phyloP scores from a whole-genome alignment of 805 yeast species.

The Cephaloascus albidus region DNA sequence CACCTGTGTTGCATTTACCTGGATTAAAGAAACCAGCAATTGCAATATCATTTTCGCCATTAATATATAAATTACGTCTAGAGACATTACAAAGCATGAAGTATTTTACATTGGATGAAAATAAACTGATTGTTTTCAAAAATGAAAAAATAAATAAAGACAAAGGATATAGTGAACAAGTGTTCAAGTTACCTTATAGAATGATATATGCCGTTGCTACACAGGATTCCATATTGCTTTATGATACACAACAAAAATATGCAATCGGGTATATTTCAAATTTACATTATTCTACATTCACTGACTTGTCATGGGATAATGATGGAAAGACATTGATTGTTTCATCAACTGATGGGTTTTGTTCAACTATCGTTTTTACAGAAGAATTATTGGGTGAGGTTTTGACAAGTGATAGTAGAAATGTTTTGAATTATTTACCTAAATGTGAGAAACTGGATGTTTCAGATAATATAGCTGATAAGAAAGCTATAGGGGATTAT shows the following conservation, averaged over 20 bases:
- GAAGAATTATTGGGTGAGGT: conserved; percentile 46
- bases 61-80: conserved; percentile 33
- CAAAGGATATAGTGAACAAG: conserved; percentile 10
- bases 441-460: background rate
- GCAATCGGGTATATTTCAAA: conserved; percentile 74
- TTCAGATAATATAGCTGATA: background rate
- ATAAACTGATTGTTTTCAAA: background rate
- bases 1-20: conserved; percentile 75
- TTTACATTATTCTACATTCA: conserved; percentile 79
- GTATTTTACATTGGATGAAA: conserved; percentile 1
- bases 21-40: conserved; percentile 78
- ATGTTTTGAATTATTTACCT: conserved; percentile 4
- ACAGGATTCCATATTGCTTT: conserved; percentile 71
- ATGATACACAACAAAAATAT: conserved; percentile 61
- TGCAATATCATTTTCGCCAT: conserved; percentile 72
- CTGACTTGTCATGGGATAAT: conserved; percentile 79
- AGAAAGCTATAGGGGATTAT: background rate
- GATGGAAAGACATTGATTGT: conserved; percentile 66
- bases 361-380: conserved; percentile 56
- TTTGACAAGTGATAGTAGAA: conserved; percentile 14
- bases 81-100: conserved; percentile 1
- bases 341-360: conserved; percentile 89
- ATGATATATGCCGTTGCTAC: conserved; percentile 92
- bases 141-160: background rate
- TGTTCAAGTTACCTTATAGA: conserved; percentile 60